Evolutionary conservation across 805 yeast species (phyloP).

Genomic region (Hanseniaspora nectarophila): DNA sequence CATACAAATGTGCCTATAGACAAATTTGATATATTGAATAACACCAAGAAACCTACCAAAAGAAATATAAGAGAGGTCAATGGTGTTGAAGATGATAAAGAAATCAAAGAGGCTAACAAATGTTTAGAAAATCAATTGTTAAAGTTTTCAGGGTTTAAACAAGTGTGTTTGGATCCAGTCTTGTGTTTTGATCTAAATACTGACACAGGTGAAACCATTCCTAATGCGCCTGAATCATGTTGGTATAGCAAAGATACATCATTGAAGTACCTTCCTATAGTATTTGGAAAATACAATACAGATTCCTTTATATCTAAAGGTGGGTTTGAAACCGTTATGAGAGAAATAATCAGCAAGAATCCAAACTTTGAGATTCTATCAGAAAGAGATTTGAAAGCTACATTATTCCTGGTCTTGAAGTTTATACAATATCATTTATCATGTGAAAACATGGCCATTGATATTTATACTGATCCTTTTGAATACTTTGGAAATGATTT

Average conservation of each 20-base stretch:
- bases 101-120: background rate
- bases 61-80: background rate
- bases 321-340: slow-evolving; percentile 4
- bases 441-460: slow-evolving; percentile 8
- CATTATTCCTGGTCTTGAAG: slow-evolving; percentile 8
- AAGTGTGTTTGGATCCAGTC: background rate
- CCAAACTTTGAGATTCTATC: background rate
- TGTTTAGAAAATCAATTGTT: slow-evolving; percentile 1
- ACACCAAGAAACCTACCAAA: background rate
- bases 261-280: background rate
- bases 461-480: slow-evolving; percentile 9
- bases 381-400: slow-evolving; percentile 11
- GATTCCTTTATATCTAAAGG: slow-evolving; percentile 1
- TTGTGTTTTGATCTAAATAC: background rate
- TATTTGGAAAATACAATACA: slow-evolving; percentile 5
- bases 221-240: background rate
- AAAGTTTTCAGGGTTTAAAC: background rate
- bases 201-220: background rate
- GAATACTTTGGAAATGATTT: slow-evolving; percentile 8
- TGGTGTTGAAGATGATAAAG: background rate
- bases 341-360: background rate
- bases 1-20: slow-evolving; percentile 6
- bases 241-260: slow-evolving; percentile 3
- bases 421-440: slow-evolving; percentile 10
- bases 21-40: slow-evolving; percentile 5